These are phyloP conservation scores for Plectosphaerella plurivora DNA, from an alignment of 2,329 filamentous ascomycete genomes.

Conservation along the genomic window DNA sequence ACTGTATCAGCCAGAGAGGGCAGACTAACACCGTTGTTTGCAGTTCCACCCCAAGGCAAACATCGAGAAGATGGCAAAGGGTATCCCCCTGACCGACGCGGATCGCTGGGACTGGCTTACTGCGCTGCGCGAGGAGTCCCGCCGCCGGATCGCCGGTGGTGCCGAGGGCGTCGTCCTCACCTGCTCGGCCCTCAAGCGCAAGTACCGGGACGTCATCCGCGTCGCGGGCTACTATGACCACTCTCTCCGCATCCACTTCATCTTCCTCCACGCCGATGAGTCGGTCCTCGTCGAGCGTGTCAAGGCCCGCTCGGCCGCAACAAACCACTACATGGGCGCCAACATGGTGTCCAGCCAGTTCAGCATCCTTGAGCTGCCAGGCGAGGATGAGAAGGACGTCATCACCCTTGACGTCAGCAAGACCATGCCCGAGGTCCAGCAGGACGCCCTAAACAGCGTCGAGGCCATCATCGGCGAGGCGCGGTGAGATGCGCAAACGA, in stretches of 20 bases:
- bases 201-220: slow-evolving; percentile 90
- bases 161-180: slow-evolving; percentile 82
- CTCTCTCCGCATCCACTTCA: slow-evolving; percentile 79
- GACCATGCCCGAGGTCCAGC: slow-evolving; percentile 54
- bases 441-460: slow-evolving; percentile 53
- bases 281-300: slow-evolving; percentile 74
- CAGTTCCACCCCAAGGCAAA: slow-evolving; percentile 75
- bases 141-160: slow-evolving; percentile 49
- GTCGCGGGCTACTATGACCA: slow-evolving; percentile 73
- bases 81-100: slow-evolving; percentile 80
- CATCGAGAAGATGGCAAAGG: slow-evolving; percentile 85
- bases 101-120: slow-evolving; percentile 99
- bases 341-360: slow-evolving; percentile 95
- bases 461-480: slow-evolving; percentile 40
- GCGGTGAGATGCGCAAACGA: not conserved
- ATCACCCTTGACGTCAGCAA: slow-evolving; percentile 66
- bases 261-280: slow-evolving; percentile 81
- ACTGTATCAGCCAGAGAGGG: slow-evolving; percentile 1
- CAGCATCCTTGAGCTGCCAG: slow-evolving; percentile 78
- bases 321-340: slow-evolving; percentile 93
- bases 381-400: slow-evolving; percentile 65
- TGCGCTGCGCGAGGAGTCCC: slow-evolving; percentile 64
- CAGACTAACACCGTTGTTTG: slow-evolving; percentile 15
- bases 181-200: slow-evolving; percentile 93
- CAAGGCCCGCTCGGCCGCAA: slow-evolving; percentile 44